A percentile compares a stretch with the other conserved stretches of the same genome.
Conservation (phyloP, 768 basidiomycete species). For the Hygrophoropsis aurantiaca region DNA sequence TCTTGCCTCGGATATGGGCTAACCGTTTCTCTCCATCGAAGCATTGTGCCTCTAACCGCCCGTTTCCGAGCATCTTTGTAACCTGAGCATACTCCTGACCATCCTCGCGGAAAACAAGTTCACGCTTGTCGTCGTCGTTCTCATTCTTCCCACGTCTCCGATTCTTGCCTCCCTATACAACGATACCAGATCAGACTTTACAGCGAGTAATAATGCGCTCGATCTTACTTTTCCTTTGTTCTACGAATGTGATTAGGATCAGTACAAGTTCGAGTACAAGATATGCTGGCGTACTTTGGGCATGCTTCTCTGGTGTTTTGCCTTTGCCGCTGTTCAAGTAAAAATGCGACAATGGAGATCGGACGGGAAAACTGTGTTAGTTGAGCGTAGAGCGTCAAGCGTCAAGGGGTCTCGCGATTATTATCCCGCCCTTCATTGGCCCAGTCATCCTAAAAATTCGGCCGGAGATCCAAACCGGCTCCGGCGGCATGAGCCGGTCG, state of each 20-base stretch:
- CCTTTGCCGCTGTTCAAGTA: slow-evolving; percentile 1
- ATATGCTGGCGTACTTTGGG: slow-evolving; percentile 42
- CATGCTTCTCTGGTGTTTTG: slow-evolving; percentile 36
- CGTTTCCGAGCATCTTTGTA: slow-evolving; percentile 97
- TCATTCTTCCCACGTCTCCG: slow-evolving; percentile 99
- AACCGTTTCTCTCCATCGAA: slow-evolving; percentile 98
- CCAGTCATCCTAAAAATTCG: neutral
- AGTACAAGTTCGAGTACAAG: slow-evolving; percentile 11
- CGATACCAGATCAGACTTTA: neutral
- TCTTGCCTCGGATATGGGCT: slow-evolving; percentile 97
- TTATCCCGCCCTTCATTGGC: neutral
- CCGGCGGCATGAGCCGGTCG: too few species aligned
- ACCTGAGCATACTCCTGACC: slow-evolving; percentile 99
- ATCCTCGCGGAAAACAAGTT: slow-evolving; percentile 97
- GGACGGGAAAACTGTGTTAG: neutral
- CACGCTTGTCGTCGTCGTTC: slow-evolving; percentile 98
- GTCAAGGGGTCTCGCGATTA: neutral
- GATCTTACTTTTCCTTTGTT: slow-evolving; percentile 74
- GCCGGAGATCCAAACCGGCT: neutral
- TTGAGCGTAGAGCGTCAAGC: neutral
- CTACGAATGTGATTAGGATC: slow-evolving; percentile 30
- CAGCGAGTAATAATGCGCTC: neutral
- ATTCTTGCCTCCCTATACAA: slow-evolving; percentile 92
- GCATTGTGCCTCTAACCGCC: slow-evolving; percentile 92
- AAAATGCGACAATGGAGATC: neutral